A percentile compares a stretch with the other conserved stretches of the same genome.
These are phyloP conservation scores for Candida glucosophila DNA, from an alignment of 1,139 yeast species.

Conservation along the genomic window DNA sequence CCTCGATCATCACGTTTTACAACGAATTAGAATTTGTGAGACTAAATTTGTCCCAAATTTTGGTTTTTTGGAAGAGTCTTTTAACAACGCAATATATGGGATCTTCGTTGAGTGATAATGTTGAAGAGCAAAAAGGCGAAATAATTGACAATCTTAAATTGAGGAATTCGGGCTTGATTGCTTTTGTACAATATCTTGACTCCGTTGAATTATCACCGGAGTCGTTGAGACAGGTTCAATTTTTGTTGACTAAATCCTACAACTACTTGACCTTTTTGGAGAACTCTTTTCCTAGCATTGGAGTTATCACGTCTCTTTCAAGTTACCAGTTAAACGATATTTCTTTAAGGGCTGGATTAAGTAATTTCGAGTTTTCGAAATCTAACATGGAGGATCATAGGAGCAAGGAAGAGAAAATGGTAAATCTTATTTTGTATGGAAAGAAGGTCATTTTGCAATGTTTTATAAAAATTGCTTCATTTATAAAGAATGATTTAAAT, in stretches of 20 bases:
- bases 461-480: slow-evolving; percentile 21
- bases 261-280: slow-evolving; percentile 36
- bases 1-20: slow-evolving; percentile 71
- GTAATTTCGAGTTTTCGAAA: slow-evolving; percentile 24
- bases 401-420: slow-evolving; percentile 19
- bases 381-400: slow-evolving; percentile 13
- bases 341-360: slow-evolving; percentile 23
- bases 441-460: slow-evolving; percentile 28
- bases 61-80: slow-evolving; percentile 77
- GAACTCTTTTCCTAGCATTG: slow-evolving; percentile 27
- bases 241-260: slow-evolving; percentile 33
- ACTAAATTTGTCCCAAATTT: slow-evolving; percentile 66
- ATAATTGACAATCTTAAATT: slow-evolving; percentile 30
- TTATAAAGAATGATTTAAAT: slow-evolving; percentile 29
- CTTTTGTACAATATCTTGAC: slow-evolving; percentile 32
- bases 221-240: slow-evolving; percentile 34
- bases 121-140: slow-evolving; percentile 20
- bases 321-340: slow-evolving; percentile 18
- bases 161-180: slow-evolving; percentile 32
- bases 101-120: slow-evolving; percentile 13
- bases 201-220: slow-evolving; percentile 36
- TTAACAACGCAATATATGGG: slow-evolving; percentile 46
- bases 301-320: slow-evolving; percentile 26
- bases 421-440: slow-evolving; percentile 25
- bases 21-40: slow-evolving; percentile 50